phyloP scores from a whole-genome alignment of 2,329 filamentous ascomycete genomes.

The Ramularia collo-cygni region DNA sequence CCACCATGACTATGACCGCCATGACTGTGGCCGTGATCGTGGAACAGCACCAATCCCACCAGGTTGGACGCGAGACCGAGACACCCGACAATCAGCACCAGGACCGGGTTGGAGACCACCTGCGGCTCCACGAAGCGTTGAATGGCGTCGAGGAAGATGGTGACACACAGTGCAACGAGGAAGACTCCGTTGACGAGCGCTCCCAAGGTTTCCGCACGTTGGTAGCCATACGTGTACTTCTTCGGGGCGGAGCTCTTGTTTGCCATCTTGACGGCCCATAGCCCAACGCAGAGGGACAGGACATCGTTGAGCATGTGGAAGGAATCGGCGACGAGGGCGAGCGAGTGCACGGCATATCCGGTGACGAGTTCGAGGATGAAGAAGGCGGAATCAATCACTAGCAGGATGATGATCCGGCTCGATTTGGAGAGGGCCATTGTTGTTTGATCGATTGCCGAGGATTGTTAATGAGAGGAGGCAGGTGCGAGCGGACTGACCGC shows the following conservation, averaged over 20 bases:
- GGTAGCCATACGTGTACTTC: conserved; percentile 94
- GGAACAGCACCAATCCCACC: conserved; percentile 80
- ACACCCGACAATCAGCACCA: conserved; percentile 85
- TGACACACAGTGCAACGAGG: conserved; percentile 89
- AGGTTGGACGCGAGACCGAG: conserved; percentile 83
- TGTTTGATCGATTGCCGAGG: background rate
- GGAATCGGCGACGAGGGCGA: conserved; percentile 90
- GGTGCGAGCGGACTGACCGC: conserved; percentile 1
- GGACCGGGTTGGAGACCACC: conserved; percentile 72
- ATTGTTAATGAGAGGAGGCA: background rate
- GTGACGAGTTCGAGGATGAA: conserved; percentile 83
- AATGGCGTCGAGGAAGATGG: conserved; percentile 91
- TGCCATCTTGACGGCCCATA: conserved; percentile 91
- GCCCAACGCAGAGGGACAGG: conserved; percentile 80
- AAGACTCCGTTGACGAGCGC: conserved; percentile 97
- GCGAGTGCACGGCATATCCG: conserved; percentile 80
- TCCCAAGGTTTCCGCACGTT: conserved; percentile 92
- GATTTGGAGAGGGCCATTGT: conserved; percentile 86
- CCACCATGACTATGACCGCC: conserved; percentile 48
- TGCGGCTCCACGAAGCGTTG: conserved; percentile 89
- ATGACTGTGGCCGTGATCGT: conserved; percentile 84
- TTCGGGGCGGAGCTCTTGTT: conserved; percentile 63
- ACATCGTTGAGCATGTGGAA: conserved; percentile 99
- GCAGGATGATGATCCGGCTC: conserved; percentile 84
- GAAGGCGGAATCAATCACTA: conserved; percentile 82